Evolutionary conservation across 2,329 filamentous ascomycete genomes (phyloP), one percentile per base, ranked within the genome.

Genomic region (Leptodontidium sp.): DNA sequence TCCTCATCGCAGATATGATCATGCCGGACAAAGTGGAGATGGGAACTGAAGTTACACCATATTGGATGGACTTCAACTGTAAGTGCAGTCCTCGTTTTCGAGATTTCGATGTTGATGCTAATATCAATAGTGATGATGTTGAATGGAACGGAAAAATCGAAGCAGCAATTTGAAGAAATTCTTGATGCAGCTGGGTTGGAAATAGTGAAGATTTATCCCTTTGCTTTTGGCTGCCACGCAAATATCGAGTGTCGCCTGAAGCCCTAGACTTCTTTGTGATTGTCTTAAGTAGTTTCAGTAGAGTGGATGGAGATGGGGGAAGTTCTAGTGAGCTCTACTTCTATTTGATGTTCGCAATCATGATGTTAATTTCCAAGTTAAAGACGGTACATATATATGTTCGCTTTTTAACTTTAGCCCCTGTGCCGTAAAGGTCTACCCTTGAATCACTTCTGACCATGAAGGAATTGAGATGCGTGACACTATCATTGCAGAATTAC

Each of bases 71-170:
- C 53, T 68, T 76, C 32, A 66, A 58, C 26, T 15, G 59, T 62
- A 50, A 35, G 59, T 35, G 2, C 1, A 9, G 11, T 3, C 4
- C n/a, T 45, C 14, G 5, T 1, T 11, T 12, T 26, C 4, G 2
- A 14, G 24, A 29, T 9, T 9, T 35, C 1, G 17, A 17, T 12
- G 8, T 2, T 4, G 24, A 15, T 24, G 40, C 52, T 55, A 21
- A 65, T 26, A 1, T 29, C 2, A 35, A 64, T 71, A 53, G 76
- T 78, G 73, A 71, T 77, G 65, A 70, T 72, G 64, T 66, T 66
- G 26, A 75, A 76, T 47, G 75, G 76, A 53, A 75, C 71, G 2
- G 75, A 75, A 61, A 77, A 77, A 62, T 72, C 73, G 43, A 74
- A 72, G 61, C 70, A 71, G 50, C 72, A 77, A 53, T 78, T 73